These are phyloP conservation scores for Millerozyma acaciae DNA, from an alignment of 805 yeast species.

Conservation along the genomic window DNA sequence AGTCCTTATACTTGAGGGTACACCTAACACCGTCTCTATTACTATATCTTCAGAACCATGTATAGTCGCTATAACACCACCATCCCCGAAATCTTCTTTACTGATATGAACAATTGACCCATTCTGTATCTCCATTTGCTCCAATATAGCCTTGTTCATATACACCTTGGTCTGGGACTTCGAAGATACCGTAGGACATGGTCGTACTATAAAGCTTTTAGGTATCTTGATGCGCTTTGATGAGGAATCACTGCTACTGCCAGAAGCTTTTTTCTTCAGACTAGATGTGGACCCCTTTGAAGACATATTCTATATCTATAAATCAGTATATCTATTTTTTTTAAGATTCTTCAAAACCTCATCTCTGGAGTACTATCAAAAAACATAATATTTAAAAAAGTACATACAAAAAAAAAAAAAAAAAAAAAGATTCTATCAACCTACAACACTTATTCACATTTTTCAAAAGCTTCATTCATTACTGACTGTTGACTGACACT, in stretches of 20 bases:
- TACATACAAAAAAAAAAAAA: neutral
- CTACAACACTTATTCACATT: too few species aligned
- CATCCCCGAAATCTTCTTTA: constrained; percentile 38
- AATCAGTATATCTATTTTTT: neutral
- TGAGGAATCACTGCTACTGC: constrained; percentile 13
- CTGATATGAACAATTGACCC: constrained; percentile 46
- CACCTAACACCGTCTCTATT: constrained; percentile 26
- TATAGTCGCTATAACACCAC: constrained; percentile 45
- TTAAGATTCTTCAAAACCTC: neutral
- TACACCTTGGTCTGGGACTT: constrained; percentile 35
- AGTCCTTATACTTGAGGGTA: constrained; percentile 24
- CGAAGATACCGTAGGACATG: constrained; percentile 16
- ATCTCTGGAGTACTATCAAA: neutral
- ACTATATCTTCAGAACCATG: constrained; percentile 27
- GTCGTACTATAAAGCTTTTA: constrained; percentile 38
- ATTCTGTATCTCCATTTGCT: constrained; percentile 41
- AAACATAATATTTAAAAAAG: neutral
- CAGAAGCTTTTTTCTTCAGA: constrained; percentile 21
- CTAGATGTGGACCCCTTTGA: constrained; percentile 16
- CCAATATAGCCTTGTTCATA: constrained; percentile 42
- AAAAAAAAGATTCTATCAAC: too few species aligned
- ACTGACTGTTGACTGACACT: too few species aligned
- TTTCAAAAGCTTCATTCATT: too few species aligned
- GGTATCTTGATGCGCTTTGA: constrained; percentile 38
- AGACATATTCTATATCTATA: too few species aligned